These are phyloP conservation scores for Drosera capensis DNA, from an alignment of 148 eudicot species.

Conservation along the genomic window DNA sequence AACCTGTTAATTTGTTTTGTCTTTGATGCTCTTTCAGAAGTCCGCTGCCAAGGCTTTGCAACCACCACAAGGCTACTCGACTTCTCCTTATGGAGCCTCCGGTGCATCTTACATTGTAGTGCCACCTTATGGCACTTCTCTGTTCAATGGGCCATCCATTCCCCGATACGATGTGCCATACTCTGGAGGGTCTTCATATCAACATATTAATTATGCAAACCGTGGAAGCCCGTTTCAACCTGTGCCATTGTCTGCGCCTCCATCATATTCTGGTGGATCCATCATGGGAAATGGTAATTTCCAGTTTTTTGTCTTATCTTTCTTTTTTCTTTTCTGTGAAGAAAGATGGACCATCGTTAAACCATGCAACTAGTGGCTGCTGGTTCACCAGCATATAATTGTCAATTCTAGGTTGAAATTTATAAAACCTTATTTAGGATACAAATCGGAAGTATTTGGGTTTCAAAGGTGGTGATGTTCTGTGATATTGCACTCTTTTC, in stretches of 20 bases:
- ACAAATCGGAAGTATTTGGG: too few species aligned
- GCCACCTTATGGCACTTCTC: conserved; percentile 78
- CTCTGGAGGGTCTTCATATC: conserved; percentile 75
- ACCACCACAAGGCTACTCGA: conserved; percentile 49
- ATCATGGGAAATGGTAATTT: conserved; percentile 66
- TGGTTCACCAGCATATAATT: too few species aligned
- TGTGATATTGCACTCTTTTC: too few species aligned
- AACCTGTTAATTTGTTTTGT: not conserved
- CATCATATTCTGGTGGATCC: conserved; percentile 66
- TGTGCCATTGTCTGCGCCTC: conserved; percentile 50
- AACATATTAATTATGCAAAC: conserved; percentile 43
- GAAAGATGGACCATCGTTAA: too few species aligned
- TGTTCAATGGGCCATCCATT: conserved; percentile 54
- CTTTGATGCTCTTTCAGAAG: conserved; percentile 35
- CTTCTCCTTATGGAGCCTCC: conserved; percentile 55
- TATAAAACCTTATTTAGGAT: too few species aligned
- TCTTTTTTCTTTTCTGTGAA: not conserved
- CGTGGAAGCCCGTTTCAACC: conserved; percentile 89
- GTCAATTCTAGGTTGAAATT: too few species aligned
- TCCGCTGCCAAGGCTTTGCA: conserved; percentile 62
- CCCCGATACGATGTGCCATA: conserved; percentile 72
- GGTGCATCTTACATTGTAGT: conserved; percentile 79
- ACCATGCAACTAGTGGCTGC: too few species aligned
- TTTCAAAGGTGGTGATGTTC: too few species aligned
- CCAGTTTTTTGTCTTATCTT: not conserved